Conservation (phyloP, 2,329 filamentous ascomycete genomes). For the Fusarium verrucosum region DNA sequence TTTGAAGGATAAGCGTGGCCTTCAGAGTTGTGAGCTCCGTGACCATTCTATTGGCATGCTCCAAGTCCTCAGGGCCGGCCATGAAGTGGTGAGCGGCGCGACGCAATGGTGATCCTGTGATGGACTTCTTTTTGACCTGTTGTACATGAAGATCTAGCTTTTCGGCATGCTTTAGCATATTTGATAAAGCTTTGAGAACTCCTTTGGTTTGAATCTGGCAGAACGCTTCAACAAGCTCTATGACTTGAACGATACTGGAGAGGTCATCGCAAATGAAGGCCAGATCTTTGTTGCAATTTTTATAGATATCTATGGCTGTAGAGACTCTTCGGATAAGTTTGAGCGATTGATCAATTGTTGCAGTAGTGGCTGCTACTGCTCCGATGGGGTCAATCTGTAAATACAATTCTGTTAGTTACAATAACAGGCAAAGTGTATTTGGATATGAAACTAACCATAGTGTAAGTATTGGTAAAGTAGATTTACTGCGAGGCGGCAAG, state of each 20-base stretch:
- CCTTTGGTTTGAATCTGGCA: background rate
- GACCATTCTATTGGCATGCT: background rate
- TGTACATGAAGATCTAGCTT: background rate
- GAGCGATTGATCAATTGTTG: conserved; percentile 3
- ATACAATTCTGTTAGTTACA: background rate
- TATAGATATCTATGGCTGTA: background rate
- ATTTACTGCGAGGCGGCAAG: background rate
- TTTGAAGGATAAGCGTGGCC: background rate
- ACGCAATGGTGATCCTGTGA: background rate
- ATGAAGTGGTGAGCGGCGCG: background rate
- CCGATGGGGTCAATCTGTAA: conserved; percentile 1
- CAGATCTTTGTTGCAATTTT: background rate
- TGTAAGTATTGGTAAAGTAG: background rate
- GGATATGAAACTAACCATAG: background rate
- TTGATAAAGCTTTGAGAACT: background rate
- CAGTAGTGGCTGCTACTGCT: background rate
- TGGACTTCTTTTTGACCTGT: background rate
- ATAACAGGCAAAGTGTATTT: background rate
- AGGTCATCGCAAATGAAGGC: background rate
- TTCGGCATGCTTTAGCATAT: conserved; percentile 1
- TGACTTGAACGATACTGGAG: background rate
- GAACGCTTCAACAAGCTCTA: background rate
- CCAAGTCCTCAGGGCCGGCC: background rate
- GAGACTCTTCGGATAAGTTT: background rate
- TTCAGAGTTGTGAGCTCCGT: background rate